These are phyloP conservation scores for Solanum etuberosum DNA, from an alignment of 257 asterid species.

Conservation along the genomic window DNA sequence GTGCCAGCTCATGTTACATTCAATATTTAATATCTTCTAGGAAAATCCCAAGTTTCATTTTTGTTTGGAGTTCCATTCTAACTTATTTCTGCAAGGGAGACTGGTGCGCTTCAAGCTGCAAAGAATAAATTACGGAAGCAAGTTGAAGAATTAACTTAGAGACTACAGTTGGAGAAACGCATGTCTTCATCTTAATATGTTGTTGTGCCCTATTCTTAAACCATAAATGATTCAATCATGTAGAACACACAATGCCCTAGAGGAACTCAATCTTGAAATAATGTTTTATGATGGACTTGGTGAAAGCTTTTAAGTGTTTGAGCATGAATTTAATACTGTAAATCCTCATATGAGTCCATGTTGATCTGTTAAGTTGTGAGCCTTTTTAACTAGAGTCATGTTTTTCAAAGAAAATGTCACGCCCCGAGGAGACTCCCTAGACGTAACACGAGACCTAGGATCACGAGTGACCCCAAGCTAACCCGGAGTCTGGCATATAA, in stretches of 20 bases:
- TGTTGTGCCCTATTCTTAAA: neutral
- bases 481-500: too few relatives aligned
- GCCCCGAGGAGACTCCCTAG: too few relatives aligned
- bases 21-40: neutral
- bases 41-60: too few relatives aligned
- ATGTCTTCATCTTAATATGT: neutral
- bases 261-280: neutral
- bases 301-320: neutral
- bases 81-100: neutral
- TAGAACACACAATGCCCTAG: neutral
- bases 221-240: neutral
- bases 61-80: neutral
- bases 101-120: conserved; percentile 3
- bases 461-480: too few relatives aligned
- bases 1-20: neutral
- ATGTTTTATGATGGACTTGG: neutral
- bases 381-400: neutral
- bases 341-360: neutral
- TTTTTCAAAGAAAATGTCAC: neutral
- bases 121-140: neutral
- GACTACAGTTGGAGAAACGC: conserved; percentile 6
- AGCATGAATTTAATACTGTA: neutral
- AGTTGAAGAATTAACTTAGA: conserved; percentile 4
- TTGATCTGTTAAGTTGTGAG: neutral
- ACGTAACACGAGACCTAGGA: too few relatives aligned